A percentile compares a stretch with the other conserved stretches of the same genome.
These are phyloP conservation scores for Leucocoprinus sp. DNA, from an alignment of 768 basidiomycete genomes.

Conservation along the genomic window DNA sequence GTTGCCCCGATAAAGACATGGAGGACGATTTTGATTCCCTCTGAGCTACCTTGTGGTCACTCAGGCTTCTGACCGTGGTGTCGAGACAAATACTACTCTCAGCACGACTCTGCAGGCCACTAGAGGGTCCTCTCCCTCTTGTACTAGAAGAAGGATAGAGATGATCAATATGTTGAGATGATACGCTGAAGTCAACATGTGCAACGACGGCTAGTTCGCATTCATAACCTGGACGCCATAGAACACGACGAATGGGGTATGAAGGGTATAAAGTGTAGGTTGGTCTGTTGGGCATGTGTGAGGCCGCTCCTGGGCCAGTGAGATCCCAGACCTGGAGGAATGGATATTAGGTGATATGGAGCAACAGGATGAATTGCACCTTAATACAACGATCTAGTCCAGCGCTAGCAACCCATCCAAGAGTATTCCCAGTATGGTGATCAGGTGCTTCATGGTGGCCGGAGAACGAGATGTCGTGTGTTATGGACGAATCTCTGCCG, in stretches of 20 bases:
- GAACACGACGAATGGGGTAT: constrained; percentile 63
- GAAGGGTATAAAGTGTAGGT: constrained; percentile 68
- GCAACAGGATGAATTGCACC: constrained; percentile 25
- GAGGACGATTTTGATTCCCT: neutral
- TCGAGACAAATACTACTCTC: constrained; percentile 24
- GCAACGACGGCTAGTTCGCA: constrained; percentile 72
- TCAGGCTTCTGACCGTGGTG: constrained; percentile 16
- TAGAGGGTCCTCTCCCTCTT: constrained; percentile 5
- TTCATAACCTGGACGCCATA: constrained; percentile 72
- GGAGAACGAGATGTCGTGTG: constrained; percentile 13
- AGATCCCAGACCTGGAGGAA: constrained; percentile 62
- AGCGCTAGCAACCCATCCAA: constrained; percentile 75
- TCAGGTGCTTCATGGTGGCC: constrained; percentile 10
- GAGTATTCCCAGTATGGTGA: constrained; percentile 25
- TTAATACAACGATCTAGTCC: constrained; percentile 77
- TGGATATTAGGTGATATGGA: neutral
- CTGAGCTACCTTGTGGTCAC: constrained; percentile 9
- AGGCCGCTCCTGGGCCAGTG: constrained; percentile 28
- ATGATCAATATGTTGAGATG: constrained; percentile 15
- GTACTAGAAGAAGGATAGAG: constrained; percentile 15
- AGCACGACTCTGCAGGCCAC: constrained; percentile 18
- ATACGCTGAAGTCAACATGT: constrained; percentile 41
- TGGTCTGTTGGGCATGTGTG: constrained; percentile 55
- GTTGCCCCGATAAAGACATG: neutral
- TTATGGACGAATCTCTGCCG: constrained; percentile 8